Evolutionary conservation across 768 basidiomycete species (phyloP), one percentile per base, ranked within the genome.

Genomic region (Boletus rubroflammeus): DNA sequence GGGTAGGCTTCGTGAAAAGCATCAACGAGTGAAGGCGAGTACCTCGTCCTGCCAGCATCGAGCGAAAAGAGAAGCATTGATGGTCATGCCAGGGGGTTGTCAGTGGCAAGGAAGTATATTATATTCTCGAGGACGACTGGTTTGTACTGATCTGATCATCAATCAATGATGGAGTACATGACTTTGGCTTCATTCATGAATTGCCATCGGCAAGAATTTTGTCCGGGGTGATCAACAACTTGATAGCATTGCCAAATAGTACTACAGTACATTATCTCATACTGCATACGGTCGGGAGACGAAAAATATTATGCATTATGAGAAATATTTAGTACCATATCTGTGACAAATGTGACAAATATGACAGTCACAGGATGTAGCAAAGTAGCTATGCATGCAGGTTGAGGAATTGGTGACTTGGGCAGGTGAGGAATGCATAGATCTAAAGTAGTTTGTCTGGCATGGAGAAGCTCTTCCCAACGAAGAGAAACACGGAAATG

Each of bases 1-100:
- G 82, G 40, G 76, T 87, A 4, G 86, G 86, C 3, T 81, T 88
- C 53, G 74, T 80, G 31, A 73, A 77, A 15, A 83, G 82, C 56
- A 69, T 80, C 50, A 80, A 81, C 40, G 46, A 51, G 21, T 63
- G 47, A 51, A 39, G 1, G 36, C 25, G 49, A 25, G 48, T 25
- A 10, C 21, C 19, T 29, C 25, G 38, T n/a, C n/a, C 23, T 8
- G 19, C 39, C 8, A 4, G n/a, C 17, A 6, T 23, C 32, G 19
- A 29, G 35, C 6, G 13, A 51, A 21, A 10, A 17, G 14, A 26
- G 4, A 21, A 10, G 17, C 1, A 17, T 29, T 11, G 32, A 36
- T n/a, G n/a, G 14, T 25, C 23, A 13, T 4, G 40, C 17, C n/a
- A 8, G 15, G 47, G 25, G 46, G n/a, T 13, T 29, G n/a, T 14